Percentiles rank a stretch among this genome's conserved stretches.
These are phyloP conservation scores for Geosmithia putterillii DNA, from an alignment of 2,329 filamentous ascomycete species.

Conservation along the genomic window DNA sequence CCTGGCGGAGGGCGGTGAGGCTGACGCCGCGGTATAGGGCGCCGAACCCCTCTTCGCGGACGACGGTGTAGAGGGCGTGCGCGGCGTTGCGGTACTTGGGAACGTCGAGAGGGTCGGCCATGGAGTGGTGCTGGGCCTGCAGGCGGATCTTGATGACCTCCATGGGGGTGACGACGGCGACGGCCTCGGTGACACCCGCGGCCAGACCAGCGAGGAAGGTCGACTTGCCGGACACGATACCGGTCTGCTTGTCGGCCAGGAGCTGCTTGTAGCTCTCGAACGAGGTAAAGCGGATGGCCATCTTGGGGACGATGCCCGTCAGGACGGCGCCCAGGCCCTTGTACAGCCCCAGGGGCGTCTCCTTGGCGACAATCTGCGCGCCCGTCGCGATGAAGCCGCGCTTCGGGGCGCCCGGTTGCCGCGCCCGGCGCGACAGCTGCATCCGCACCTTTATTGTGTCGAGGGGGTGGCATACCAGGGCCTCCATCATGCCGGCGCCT, in stretches of 20 bases:
- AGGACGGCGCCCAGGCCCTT: conserved; percentile 96
- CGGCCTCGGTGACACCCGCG: conserved; percentile 91
- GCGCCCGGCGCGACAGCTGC: conserved; percentile 85
- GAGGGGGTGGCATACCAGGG: conserved; percentile 86
- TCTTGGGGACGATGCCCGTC: conserved; percentile 95
- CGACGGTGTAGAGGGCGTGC: conserved; percentile 69
- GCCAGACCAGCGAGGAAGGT: conserved; percentile 72
- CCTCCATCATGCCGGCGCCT: conserved; percentile 98
- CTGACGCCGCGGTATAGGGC: conserved; percentile 89
- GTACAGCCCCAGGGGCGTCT: conserved; percentile 88
- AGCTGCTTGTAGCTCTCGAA: conserved; percentile 92
- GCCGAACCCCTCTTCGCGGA: conserved; percentile 79
- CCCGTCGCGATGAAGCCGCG: conserved; percentile 85
- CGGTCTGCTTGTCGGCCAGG: conserved; percentile 56
- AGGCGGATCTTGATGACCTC: conserved; percentile 98
- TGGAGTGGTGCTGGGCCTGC: conserved; percentile 94
- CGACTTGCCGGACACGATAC: conserved; percentile 53
- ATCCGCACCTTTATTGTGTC: conserved; percentile 99
- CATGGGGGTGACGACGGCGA: conserved; percentile 95
- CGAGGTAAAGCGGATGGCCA: conserved; percentile 97
- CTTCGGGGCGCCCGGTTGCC: conserved; percentile 70
- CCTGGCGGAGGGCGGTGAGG: conserved; percentile 85
- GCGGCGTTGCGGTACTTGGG: conserved; percentile 97
- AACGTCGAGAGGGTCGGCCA: conserved; percentile 90
- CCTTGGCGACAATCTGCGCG: conserved; percentile 71